These are phyloP conservation scores for Salix suchowensis DNA, from an alignment of 345 rosid genomes.

Conservation along the genomic window DNA sequence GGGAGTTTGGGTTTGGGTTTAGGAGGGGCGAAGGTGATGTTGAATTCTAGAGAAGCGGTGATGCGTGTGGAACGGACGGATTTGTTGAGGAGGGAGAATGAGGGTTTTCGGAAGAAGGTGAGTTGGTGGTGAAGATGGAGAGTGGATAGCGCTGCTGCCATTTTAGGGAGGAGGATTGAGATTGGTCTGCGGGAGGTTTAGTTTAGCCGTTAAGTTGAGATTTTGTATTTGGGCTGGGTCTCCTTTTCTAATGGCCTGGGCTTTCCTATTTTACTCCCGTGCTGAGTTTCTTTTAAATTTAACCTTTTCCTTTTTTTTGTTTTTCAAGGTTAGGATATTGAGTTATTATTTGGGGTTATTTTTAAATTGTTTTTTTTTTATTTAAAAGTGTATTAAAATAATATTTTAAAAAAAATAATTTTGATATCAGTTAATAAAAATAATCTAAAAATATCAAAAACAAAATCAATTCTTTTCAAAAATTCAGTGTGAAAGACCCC, in stretches of 20 bases:
- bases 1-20: constrained; percentile 43
- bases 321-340: too few relatives aligned
- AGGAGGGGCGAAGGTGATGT: constrained; percentile 79
- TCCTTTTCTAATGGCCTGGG: background rate
- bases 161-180: background rate
- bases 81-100: constrained; percentile 28
- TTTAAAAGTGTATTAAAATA: too few relatives aligned
- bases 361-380: too few relatives aligned
- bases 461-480: too few relatives aligned
- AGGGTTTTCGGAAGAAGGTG: constrained; percentile 34
- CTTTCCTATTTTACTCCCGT: background rate
- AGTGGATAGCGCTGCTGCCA: constrained; percentile 34
- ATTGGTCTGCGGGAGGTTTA: background rate
- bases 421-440: too few relatives aligned
- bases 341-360: too few relatives aligned
- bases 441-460: too few relatives aligned
- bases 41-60: constrained; percentile 52
- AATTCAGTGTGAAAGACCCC: too few relatives aligned
- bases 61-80: constrained; percentile 44
- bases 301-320: background rate
- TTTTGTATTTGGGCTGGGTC: background rate
- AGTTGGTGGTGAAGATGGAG: constrained; percentile 24
- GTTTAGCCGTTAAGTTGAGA: background rate
- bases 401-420: too few relatives aligned
- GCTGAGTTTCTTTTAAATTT: background rate